Conservation (phyloP, 2,329 filamentous ascomycete species). For the Alternaria sp. region DNA sequence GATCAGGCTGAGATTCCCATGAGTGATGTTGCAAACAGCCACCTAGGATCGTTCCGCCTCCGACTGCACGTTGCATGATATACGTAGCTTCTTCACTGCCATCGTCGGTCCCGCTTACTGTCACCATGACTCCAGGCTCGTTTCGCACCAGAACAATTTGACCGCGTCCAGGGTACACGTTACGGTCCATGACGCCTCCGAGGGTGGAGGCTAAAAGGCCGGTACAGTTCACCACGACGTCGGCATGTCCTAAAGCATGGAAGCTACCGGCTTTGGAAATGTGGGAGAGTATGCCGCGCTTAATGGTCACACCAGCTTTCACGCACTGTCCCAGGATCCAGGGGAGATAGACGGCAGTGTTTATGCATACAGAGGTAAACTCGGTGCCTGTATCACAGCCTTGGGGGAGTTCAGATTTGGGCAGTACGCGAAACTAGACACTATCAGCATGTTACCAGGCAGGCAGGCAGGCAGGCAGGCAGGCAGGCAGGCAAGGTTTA, state of each 20-base stretch:
- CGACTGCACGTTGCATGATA: slow-evolving; percentile 79
- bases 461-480: not conserved
- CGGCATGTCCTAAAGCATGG: slow-evolving; percentile 65
- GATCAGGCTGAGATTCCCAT: slow-evolving; percentile 82
- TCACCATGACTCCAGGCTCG: slow-evolving; percentile 73
- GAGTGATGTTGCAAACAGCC: slow-evolving; percentile 81
- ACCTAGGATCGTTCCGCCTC: slow-evolving; percentile 83
- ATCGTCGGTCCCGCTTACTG: slow-evolving; percentile 76
- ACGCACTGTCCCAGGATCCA: slow-evolving; percentile 85
- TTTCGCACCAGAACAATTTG: slow-evolving; percentile 88
- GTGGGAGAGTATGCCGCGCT: slow-evolving; percentile 63
- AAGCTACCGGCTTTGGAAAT: slow-evolving; percentile 74
- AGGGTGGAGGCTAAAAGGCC: slow-evolving; percentile 78
- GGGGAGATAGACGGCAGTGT: slow-evolving; percentile 84
- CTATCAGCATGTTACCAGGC: slow-evolving; percentile 8
- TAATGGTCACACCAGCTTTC: slow-evolving; percentile 70
- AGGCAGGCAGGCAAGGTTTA: not conserved
- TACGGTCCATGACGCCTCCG: slow-evolving; percentile 80
- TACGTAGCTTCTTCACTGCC: slow-evolving; percentile 77
- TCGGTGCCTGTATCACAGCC: slow-evolving; percentile 75
- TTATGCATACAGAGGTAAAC: slow-evolving; percentile 90
- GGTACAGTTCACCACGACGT: slow-evolving; percentile 84
- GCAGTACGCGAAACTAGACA: slow-evolving; percentile 67
- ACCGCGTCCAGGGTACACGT: slow-evolving; percentile 78
- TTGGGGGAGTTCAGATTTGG: slow-evolving; percentile 63